Percentiles rank a stretch among this genome's conserved stretches.
Evolutionary conservation across 768 basidiomycete species (phyloP).

Genomic region (Vararia minispora): DNA sequence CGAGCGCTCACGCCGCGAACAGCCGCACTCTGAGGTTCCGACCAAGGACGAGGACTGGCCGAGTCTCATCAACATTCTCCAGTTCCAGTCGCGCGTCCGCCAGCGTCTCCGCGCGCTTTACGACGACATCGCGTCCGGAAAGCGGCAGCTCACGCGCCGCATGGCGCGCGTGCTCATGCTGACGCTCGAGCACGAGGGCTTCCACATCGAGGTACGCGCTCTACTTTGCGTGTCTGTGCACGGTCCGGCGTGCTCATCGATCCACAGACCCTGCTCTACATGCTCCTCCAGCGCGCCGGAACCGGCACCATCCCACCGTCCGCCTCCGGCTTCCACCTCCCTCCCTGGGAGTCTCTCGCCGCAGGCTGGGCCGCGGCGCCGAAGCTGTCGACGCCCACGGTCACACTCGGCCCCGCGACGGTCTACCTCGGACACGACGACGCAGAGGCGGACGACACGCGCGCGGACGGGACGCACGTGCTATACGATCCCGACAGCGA

Average conservation of each 20-base stretch:
- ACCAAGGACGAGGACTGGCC: constrained; percentile 81
- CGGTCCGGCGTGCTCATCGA: background rate
- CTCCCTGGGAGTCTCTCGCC: constrained; percentile 56
- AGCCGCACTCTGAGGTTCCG: constrained; percentile 90
- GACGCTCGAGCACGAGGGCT: constrained; percentile 83
- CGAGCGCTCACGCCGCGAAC: background rate
- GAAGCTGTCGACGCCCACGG: constrained; percentile 28
- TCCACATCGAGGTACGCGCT: constrained; percentile 61
- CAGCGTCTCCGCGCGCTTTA: constrained; percentile 64
- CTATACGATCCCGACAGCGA: constrained; percentile 38
- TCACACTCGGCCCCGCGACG: constrained; percentile 46
- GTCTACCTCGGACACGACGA: constrained; percentile 80
- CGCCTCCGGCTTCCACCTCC: constrained; percentile 59
- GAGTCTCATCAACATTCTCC: constrained; percentile 49
- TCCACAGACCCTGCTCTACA: constrained; percentile 74
- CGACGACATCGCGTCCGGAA: constrained; percentile 47
- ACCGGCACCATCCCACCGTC: constrained; percentile 70
- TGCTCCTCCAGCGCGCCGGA: constrained; percentile 79
- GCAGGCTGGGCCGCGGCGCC: constrained; percentile 38
- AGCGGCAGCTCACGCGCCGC: constrained; percentile 43
- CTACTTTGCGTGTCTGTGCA: background rate
- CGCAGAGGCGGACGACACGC: constrained; percentile 53
- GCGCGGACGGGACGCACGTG: constrained; percentile 21
- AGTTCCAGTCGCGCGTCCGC: constrained; percentile 71
- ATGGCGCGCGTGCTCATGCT: constrained; percentile 78